phyloP scores from a whole-genome alignment of 306 rosid species.

The Urtica urens region DNA sequence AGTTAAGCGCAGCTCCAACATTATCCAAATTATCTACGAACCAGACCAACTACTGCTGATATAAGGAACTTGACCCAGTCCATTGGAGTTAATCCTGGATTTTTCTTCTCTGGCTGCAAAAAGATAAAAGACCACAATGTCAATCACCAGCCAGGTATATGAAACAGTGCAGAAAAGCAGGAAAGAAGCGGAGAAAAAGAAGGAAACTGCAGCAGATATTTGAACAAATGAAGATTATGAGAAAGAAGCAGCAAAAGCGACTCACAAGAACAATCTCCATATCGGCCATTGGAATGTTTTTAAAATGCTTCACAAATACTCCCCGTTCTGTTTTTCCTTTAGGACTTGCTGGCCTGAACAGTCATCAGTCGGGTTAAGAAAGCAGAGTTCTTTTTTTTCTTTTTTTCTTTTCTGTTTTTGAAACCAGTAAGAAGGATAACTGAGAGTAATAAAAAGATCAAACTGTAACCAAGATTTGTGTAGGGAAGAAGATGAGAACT shows the following conservation, averaged over 20 bases:
- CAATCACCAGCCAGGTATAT: constrained; percentile 4
- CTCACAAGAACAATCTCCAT: constrained; percentile 95
- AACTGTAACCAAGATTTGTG: too few relatives aligned
- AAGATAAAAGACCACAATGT: constrained; percentile 20
- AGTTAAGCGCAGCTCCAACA: not conserved
- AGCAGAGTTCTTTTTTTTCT: not conserved
- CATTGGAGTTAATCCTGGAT: constrained; percentile 97
- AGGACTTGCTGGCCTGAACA: constrained; percentile 51
- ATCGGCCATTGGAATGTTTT: constrained; percentile 89
- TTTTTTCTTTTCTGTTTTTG: not conserved
- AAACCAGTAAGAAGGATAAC: not conserved
- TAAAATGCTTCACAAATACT: constrained; percentile 81
- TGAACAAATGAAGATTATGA: not conserved
- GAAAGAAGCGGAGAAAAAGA: not conserved
- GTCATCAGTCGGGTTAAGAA: constrained; percentile 23
- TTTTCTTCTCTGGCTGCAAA: constrained; percentile 91
- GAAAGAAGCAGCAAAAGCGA: constrained; percentile 10
- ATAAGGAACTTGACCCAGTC: constrained; percentile 90
- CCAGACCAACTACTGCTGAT: constrained; percentile 92
- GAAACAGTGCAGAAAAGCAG: not conserved
- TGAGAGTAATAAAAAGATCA: too few relatives aligned
- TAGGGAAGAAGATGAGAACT: too few relatives aligned
- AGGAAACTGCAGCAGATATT: not conserved
- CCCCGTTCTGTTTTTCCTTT: constrained; percentile 45
- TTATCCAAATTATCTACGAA: constrained; percentile 20